Percentiles rank a stretch among this genome's conserved stretches.
Conservation (phyloP, 2,329 filamentous ascomycete genomes). For the Didymella lethalis region DNA sequence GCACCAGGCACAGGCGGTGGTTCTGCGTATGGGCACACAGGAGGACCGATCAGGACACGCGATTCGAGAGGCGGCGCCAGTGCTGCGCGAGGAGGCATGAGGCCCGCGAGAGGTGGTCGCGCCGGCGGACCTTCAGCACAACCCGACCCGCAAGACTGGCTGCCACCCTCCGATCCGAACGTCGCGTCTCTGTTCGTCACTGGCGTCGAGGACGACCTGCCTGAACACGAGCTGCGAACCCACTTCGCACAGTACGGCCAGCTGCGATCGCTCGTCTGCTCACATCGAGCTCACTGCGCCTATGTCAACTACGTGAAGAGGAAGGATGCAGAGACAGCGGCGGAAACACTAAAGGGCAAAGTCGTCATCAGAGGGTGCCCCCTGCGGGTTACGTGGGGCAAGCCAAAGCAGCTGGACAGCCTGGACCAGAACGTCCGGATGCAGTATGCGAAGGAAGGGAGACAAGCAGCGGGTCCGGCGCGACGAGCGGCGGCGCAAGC, state of each 20-base stretch:
- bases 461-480: conserved; percentile 49
- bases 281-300: conserved; percentile 95
- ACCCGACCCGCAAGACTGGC: conserved; percentile 82
- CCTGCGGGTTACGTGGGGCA: conserved; percentile 88
- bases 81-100: conserved; percentile 47
- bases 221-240: conserved; percentile 87
- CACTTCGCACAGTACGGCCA: conserved; percentile 91
- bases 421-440: conserved; percentile 87
- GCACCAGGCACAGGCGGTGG: conserved; percentile 47
- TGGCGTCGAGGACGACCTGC: conserved; percentile 93
- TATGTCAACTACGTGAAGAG: conserved; percentile 94
- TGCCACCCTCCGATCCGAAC: conserved; percentile 81
- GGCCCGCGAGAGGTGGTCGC: conserved; percentile 55
- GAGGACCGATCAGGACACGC: conserved; percentile 81
- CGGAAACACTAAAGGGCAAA: conserved; percentile 82
- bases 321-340: conserved; percentile 84
- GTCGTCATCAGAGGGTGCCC: conserved; percentile 92
- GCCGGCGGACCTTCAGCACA: conserved; percentile 72
- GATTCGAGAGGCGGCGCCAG: conserved; percentile 55
- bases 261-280: conserved; percentile 91
- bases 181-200: conserved; percentile 95
- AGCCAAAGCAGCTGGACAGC: conserved; percentile 88
- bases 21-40: conserved; percentile 51
- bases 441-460: conserved; percentile 80
- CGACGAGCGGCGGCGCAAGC: conserved; percentile 43